phyloP scores from a whole-genome alignment of 2,329 filamentous ascomycete species.

The Xylaria polymorpha region DNA sequence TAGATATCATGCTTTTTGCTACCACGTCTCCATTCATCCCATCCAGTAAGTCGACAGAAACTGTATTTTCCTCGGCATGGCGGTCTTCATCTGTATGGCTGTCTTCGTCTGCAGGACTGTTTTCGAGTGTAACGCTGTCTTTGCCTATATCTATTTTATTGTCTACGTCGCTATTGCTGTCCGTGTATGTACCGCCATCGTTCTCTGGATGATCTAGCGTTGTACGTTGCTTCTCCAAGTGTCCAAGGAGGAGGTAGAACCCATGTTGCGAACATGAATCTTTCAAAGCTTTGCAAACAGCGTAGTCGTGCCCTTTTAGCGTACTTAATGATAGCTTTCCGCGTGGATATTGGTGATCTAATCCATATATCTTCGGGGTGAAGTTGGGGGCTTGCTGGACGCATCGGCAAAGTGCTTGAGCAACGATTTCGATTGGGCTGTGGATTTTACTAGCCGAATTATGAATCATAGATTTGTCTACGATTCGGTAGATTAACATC shows the following conservation, averaged over 20 bases:
- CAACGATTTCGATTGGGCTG: not conserved
- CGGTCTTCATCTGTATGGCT: too few species aligned
- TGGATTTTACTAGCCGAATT: not conserved
- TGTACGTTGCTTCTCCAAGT: not conserved
- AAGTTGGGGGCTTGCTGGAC: not conserved
- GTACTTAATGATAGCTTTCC: accelerated
- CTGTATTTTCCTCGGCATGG: not conserved
- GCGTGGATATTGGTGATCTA: not conserved
- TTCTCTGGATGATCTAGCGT: not conserved
- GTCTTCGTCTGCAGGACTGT: too few species aligned
- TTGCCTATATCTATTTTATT: too few species aligned
- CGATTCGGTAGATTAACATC: not conserved
- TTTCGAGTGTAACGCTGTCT: too few species aligned
- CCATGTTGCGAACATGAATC: not conserved
- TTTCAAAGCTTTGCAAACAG: not conserved
- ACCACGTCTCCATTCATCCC: not conserved
- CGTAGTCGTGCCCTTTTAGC: not conserved
- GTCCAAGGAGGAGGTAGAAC: not conserved
- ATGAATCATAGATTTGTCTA: too few species aligned
- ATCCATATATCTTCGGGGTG: not conserved
- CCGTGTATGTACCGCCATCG: too few species aligned
- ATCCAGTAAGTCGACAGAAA: not conserved
- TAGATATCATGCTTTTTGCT: not conserved
- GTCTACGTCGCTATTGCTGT: too few species aligned
- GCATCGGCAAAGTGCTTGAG: not conserved